These are phyloP conservation scores for Bruguiera hainesii DNA, from an alignment of 441 rosid genomes.

Conservation along the genomic window DNA sequence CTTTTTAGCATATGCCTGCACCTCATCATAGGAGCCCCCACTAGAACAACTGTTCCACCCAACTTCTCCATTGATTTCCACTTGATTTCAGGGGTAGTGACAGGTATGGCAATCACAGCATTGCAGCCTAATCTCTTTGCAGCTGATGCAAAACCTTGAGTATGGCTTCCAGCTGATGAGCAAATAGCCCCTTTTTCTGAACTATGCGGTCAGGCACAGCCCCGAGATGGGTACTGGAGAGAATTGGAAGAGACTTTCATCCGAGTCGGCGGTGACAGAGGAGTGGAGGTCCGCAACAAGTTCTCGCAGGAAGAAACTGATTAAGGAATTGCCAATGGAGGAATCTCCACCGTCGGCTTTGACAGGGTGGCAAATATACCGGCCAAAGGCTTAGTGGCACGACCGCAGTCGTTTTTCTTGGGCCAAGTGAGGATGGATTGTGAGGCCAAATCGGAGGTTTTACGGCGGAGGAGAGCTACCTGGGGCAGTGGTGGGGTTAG, in stretches of 20 bases:
- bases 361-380: conserved; percentile 35
- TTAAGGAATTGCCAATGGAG: conserved; percentile 23
- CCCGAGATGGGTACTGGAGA: conserved; percentile 71
- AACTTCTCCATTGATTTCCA: conserved; percentile 77
- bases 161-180: conserved; percentile 97
- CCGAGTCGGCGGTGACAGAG: neutral
- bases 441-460: neutral
- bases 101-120: conserved; percentile 86
- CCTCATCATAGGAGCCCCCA: conserved; percentile 89
- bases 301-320: conserved; percentile 25
- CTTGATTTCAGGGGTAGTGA: conserved; percentile 93
- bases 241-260: conserved; percentile 51
- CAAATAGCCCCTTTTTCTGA: conserved; percentile 66
- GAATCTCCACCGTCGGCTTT: conserved; percentile 33
- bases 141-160: conserved; percentile 96
- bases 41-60: conserved; percentile 74
- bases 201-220: conserved; percentile 58
- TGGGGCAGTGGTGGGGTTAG: conserved; percentile 16
- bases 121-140: conserved; percentile 66
- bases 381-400: conserved; percentile 18
- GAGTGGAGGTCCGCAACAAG: neutral
- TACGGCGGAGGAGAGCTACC: conserved; percentile 9
- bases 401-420: neutral
- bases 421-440: neutral
- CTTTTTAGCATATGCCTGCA: conserved; percentile 78